These are phyloP conservation scores for Saccharum spontaneum DNA, from an alignment of 176 grass and related monocot genomes.

Conservation along the genomic window DNA sequence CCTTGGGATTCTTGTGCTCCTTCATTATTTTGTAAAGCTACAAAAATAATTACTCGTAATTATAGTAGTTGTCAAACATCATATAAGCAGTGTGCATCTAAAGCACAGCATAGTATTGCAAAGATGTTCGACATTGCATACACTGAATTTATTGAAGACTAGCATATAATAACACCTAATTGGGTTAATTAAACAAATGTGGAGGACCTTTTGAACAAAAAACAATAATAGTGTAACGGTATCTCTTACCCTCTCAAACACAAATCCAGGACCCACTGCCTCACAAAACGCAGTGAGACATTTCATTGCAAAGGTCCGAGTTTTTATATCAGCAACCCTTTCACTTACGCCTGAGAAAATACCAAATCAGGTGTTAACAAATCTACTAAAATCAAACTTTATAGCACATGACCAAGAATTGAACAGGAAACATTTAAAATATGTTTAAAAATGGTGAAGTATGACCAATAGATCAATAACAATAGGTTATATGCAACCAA, in stretches of 20 bases:
- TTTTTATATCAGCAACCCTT: slow-evolving; percentile 99
- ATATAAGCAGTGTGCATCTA: neutral
- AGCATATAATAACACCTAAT: neutral
- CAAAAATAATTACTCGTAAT: slow-evolving; percentile 27
- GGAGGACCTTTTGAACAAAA: neutral
- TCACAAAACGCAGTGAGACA: slow-evolving; percentile 93
- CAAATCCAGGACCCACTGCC: slow-evolving; percentile 92
- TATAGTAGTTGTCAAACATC: slow-evolving; percentile 4
- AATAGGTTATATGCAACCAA: neutral
- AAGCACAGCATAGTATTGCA: neutral
- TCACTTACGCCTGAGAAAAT: slow-evolving; percentile 78
- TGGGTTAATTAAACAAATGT: neutral
- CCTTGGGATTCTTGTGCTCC: slow-evolving; percentile 98
- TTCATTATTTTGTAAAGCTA: slow-evolving; percentile 99
- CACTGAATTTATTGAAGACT: neutral
- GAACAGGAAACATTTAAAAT: neutral
- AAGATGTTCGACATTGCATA: neutral
- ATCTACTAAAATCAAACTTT: slow-evolving; percentile 13
- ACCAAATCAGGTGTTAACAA: neutral
- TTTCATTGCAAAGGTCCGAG: slow-evolving; percentile 82
- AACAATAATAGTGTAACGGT: neutral
- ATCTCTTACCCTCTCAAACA: slow-evolving; percentile 89
- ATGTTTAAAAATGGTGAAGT: neutral
- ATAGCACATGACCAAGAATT: slow-evolving; percentile 10
- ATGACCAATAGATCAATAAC: neutral